Base-by-base conservation (phyloP, 306 rosid species). In the Vigna radiata region DNA sequence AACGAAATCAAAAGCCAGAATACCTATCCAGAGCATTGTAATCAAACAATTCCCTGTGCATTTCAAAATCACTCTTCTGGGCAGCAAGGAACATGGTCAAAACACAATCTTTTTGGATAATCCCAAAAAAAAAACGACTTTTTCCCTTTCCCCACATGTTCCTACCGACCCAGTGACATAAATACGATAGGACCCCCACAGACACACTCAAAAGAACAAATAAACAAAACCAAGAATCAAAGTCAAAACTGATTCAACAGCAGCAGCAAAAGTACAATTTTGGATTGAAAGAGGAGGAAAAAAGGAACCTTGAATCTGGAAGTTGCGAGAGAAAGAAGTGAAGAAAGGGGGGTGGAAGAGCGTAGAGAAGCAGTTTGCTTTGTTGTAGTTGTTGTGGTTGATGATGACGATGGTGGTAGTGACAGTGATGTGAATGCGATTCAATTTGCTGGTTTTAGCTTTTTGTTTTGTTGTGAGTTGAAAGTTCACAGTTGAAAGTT, bases 291-390 rank as follows among this genome's bases (percentile, higher is more conserved):
- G 33, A 13, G 27, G 59, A 69, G 76, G 41, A 73, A 37, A 50
- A 71, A 71, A 5, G 14, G 75, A 63, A 80, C 88, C 84, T 82
- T 75, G 78, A 85, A 76, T 76, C 72, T 12, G 70, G 78, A 87
- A 52, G 62, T 85, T 85, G 88, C 33, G 63, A 27, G 67, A 15
- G 68, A 15, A 66, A 67, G 68, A 73, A 46, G 21, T 76, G 64
- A 77, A 72, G 64, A 63, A 17, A 64, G 70, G 49, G 49, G 12
- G 49, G 49, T 10, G 76, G 61, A 71, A 14, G 72, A 77, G 62
- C 72, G 82, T 69, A 77, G 55, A 67, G 82, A 60, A 78, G 77
- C 71, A 49, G 19, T 70, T 81, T 13, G 76, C 54, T 19, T 77
- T 77, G 41, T 25, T 44, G 46, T 4, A 33, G 64, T 29, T 25